These are phyloP conservation scores for Daldinia concentrica DNA, from an alignment of 495 filamentous ascomycete genomes.

Conservation along the genomic window DNA sequence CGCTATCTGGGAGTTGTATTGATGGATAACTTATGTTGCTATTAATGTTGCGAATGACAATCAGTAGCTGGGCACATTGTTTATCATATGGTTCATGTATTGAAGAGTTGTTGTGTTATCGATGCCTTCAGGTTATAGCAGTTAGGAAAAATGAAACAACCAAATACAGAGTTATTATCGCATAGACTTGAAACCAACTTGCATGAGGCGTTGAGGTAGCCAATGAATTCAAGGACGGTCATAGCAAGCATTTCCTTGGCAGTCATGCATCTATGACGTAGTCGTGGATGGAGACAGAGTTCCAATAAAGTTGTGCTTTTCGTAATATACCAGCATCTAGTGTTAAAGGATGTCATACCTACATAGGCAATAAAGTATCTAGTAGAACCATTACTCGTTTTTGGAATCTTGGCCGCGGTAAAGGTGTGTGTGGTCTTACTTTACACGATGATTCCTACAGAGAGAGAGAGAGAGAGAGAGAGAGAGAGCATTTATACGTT, in stretches of 20 bases:
- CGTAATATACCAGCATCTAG: not conserved
- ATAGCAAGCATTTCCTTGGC: not conserved
- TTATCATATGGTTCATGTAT: not conserved
- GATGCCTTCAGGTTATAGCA: not conserved
- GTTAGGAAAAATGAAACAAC: not conserved
- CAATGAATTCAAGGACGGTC: not conserved
- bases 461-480: no score
- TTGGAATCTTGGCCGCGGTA: not conserved
- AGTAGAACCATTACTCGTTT: not conserved
- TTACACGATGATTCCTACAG: no score
- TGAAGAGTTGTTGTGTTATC: not conserved
- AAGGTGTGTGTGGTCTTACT: not conserved
- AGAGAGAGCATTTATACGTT: not conserved
- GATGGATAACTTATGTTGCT: conserved; percentile 1
- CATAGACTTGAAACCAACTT: not conserved
- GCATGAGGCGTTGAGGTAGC: not conserved
- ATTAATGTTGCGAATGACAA: not conserved
- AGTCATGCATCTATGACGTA: not conserved
- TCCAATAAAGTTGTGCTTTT: not conserved
- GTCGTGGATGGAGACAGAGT: not conserved
- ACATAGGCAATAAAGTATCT: not conserved
- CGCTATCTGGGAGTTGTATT: conserved; percentile 9
- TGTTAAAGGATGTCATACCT: not conserved
- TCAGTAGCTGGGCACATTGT: not conserved
- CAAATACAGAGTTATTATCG: not conserved